Evolutionary conservation across 1,284 basidiomycete genomes (phyloP).

Genomic region (Peniophora sp.): DNA sequence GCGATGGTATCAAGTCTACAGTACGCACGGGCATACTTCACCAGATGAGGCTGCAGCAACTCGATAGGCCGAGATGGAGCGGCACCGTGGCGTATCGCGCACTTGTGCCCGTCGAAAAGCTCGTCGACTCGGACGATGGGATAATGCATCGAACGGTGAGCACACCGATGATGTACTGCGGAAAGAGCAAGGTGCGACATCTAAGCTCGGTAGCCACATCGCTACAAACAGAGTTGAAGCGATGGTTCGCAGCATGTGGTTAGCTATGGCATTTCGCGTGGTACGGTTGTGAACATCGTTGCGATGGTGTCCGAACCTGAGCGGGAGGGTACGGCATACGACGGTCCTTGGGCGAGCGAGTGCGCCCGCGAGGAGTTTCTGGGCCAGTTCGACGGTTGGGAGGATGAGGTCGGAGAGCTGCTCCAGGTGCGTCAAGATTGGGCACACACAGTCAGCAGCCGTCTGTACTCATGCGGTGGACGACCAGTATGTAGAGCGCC

Average conservation of each 20-base stretch:
- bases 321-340: conserved; percentile 16
- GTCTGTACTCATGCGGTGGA: neutral
- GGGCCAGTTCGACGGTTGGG: conserved; percentile 20
- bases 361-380: conserved; percentile 18
- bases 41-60: conserved; percentile 8
- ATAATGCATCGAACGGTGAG: conserved; percentile 17
- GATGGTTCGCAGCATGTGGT: conserved; percentile 20
- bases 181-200: conserved; percentile 20
- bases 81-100: conserved; percentile 28
- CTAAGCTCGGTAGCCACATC: too few relatives aligned
- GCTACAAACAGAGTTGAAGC: neutral
- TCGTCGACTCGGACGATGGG: conserved; percentile 4
- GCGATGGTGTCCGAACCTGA: conserved; percentile 17
- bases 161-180: conserved; percentile 25
- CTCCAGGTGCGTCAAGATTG: conserved; percentile 15
- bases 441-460: neutral
- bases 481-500: conserved; percentile 18
- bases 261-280: conserved; percentile 22
- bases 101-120: conserved; percentile 22
- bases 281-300: conserved; percentile 23
- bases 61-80: conserved; percentile 26
- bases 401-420: conserved; percentile 22
- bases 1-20: conserved; percentile 43
- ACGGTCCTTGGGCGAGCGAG: conserved; percentile 20
- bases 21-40: conserved; percentile 32